Evolutionary conservation across 768 basidiomycete species (phyloP), one percentile per base, ranked within the genome.

Genomic region (Tephrocybe sp.): DNA sequence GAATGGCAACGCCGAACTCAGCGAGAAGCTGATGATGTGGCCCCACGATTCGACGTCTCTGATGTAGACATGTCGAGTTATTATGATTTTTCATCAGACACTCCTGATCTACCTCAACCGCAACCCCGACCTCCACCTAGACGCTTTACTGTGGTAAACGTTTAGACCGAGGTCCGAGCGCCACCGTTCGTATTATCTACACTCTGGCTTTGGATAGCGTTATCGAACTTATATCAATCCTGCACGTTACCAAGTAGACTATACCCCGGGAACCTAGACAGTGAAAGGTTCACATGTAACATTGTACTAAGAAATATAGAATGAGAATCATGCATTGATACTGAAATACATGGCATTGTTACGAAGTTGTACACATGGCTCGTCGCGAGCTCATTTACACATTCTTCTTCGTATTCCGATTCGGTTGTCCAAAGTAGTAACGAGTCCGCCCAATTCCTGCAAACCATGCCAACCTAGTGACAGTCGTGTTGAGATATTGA

Each of bases 91-190:
- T 60, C 62, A 36, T 61, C 61, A 4, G 60, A 58, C 9, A 50
- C 45, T 14, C 59, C 59, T 17, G 58, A 59, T 30, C 55, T 45
- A 13, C 51, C 60, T 11, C 46, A 50, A 39, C 58, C 52, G 8
- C 58, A 55, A 17, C 62, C 65, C 1, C 60, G 39, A 35, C 47
- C 51, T 16, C 49, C 53, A 6, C 57, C 63, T 13, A 61, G 64
- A 40, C 60, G 63, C 26, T 70, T 65, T 45, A 65, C 66, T 11
- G 64, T 70, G 34, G 66, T 67, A 51, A 68, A 70, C 48, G 63
- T 62, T 53, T 70, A 57, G 43, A 26, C 26, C 3, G 26, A 26
- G 26, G 3, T 7, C 26, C 7, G 26, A 26, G 3, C 7, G 7
- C 7, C 7, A 7, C 7, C 26, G 7, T 26, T 26, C 7, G 26